Evolutionary conservation across 2,329 filamentous ascomycete genomes (phyloP).

Genomic region (Beauveria scarabaeidicola): DNA sequence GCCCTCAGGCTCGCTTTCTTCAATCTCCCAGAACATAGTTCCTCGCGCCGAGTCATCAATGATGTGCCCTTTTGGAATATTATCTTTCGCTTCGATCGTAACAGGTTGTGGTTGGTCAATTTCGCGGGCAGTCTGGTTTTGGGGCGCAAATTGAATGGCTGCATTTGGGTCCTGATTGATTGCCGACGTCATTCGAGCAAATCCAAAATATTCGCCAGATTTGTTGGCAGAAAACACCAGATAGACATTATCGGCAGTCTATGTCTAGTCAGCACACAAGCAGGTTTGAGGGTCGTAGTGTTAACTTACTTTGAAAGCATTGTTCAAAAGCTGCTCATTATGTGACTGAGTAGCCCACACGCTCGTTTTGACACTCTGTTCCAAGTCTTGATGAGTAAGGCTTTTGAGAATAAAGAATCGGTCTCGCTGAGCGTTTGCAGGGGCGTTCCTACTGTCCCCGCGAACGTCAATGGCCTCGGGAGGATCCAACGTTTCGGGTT

Average conservation of each 20-base stretch:
- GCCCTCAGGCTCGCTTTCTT: slow-evolving; percentile 46
- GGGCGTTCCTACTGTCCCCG: background rate
- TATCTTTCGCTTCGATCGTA: slow-evolving; percentile 67
- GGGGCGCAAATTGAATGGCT: slow-evolving; percentile 60
- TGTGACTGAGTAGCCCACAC: slow-evolving; percentile 94
- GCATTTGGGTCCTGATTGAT: slow-evolving; percentile 70
- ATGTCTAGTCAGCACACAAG: background rate
- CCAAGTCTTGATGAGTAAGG: slow-evolving; percentile 80
- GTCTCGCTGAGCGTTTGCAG: slow-evolving; percentile 40
- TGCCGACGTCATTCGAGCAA: slow-evolving; percentile 78
- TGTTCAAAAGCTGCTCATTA: slow-evolving; percentile 77
- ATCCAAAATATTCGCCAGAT: slow-evolving; percentile 93
- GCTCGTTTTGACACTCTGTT: slow-evolving; percentile 76
- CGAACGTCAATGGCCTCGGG: background rate
- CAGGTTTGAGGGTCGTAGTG: background rate
- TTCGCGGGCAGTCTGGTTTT: slow-evolving; percentile 48
- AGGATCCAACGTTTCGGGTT: background rate
- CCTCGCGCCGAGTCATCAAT: slow-evolving; percentile 90
- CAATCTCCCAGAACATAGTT: slow-evolving; percentile 93
- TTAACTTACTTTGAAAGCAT: slow-evolving; percentile 62
- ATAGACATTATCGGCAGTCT: slow-evolving; percentile 78
- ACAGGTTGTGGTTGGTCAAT: slow-evolving; percentile 71
- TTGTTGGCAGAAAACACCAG: slow-evolving; percentile 95
- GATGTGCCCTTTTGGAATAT: slow-evolving; percentile 72
- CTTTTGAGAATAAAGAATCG: slow-evolving; percentile 92